phyloP scores from a whole-genome alignment of 805 yeast genomes.

The Nakazawaea sp. region DNA sequence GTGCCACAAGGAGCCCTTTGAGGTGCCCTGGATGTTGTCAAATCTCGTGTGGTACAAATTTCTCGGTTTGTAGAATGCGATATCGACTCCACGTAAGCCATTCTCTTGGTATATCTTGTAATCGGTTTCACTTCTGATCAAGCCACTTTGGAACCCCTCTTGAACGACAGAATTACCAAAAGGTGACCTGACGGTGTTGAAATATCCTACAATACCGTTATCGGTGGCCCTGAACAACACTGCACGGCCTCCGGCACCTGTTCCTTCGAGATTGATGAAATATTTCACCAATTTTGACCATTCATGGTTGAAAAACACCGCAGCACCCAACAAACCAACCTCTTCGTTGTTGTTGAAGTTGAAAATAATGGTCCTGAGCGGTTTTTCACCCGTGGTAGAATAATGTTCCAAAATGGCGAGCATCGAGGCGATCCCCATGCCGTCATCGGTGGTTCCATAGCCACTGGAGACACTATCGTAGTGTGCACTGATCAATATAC shows the following conservation, averaged over 20 bases:
- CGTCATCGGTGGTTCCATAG: conserved; percentile 88
- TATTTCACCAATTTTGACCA: conserved; percentile 58
- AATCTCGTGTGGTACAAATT: conserved; percentile 73
- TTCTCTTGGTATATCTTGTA: conserved; percentile 60
- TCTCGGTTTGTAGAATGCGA: conserved; percentile 85
- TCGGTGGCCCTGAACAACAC: conserved; percentile 81
- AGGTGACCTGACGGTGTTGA: conserved; percentile 53
- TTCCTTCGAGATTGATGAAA: conserved; percentile 83
- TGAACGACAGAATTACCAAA: conserved; percentile 78
- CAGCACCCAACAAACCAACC: conserved; percentile 80
- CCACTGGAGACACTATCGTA: conserved; percentile 86
- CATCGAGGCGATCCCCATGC: conserved; percentile 79
- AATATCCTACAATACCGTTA: conserved; percentile 56
- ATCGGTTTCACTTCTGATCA: conserved; percentile 80
- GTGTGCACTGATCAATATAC: conserved; percentile 76
- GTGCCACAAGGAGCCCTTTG: conserved; percentile 71
- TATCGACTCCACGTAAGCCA: conserved; percentile 80
- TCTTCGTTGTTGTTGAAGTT: conserved; percentile 91
- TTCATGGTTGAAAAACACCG: conserved; percentile 62
- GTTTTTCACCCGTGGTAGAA: conserved; percentile 32
- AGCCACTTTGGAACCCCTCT: conserved; percentile 71
- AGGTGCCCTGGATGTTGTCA: conserved; percentile 61
- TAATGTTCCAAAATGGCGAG: conserved; percentile 58
- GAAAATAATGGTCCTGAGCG: conserved; percentile 66
- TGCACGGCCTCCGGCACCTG: conserved; percentile 88